Base-by-base conservation (phyloP, 164 flowering plant genomes). In the Aristolochia fimbriata region DNA sequence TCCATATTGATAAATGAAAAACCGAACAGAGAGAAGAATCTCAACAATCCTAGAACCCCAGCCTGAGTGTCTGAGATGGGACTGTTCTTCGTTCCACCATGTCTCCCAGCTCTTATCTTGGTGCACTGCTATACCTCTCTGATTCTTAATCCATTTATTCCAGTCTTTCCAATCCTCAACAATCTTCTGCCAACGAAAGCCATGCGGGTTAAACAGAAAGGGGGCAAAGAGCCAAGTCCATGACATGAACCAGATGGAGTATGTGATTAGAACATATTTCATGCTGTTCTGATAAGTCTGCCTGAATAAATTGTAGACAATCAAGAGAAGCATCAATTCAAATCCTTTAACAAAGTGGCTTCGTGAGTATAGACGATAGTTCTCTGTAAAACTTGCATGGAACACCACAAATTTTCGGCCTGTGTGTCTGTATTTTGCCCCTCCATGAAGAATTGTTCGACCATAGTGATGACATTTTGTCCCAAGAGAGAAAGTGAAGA, bases 311-410 rank as follows among this genome's bases (percentile, higher is more conserved):
- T 86, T 75, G 67, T 93, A 86, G 64, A 90, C 86, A 59, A 83
- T 71, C 54, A 90, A 70, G n/a, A 93, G 79, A 23, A 90, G 77
- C 68, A 88, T 60, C 33, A 93, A 71, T 71, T 90, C 99, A 62
- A 90, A 88, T 63, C 93, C 99, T 78, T 93, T 88, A 45, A 86
- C 83, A 68, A 88, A 93, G 77, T 93, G 99, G 78, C 99, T 93
- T 61, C 96, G 79, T 45, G 99, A 93, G 64, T 93, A 93, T 63
- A 93, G 64, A 63, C 93, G 81, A 64, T 88, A 93, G 57, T 83
- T 93, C 70, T 93, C 96, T 12, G 84, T 75, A 65, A 93, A 90
- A 70, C 80, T 90, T 20, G 92, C 82, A 71, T 93, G 97, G 58
- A 84, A 90, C 55, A 88, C 87, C 62, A 88, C 96, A 55, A 90